Conservation (phyloP, 768 basidiomycete genomes). For the Auricularia sp. region DNA sequence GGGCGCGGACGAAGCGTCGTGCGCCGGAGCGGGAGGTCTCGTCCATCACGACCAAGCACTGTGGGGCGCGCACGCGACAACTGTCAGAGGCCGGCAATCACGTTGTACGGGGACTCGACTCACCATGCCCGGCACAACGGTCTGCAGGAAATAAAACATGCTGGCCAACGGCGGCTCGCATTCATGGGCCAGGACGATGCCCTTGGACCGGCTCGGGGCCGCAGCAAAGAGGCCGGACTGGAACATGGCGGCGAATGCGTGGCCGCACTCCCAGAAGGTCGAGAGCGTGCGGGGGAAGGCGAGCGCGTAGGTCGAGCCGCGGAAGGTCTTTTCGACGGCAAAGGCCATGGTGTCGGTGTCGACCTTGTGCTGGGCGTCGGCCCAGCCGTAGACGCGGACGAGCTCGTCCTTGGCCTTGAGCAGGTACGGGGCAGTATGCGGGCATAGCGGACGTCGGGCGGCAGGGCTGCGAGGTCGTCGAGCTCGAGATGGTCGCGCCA, state of each 20-base stretch:
- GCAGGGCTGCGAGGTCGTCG: background rate
- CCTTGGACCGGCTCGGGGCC: background rate
- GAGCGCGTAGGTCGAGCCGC: background rate
- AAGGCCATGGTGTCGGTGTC: background rate
- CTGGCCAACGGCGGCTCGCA: background rate
- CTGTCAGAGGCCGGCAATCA: background rate
- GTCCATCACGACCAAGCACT: constrained; percentile 1
- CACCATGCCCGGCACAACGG: constrained; percentile 1
- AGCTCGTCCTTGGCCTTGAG: background rate
- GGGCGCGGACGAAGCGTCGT: background rate
- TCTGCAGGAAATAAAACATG: constrained; percentile 1
- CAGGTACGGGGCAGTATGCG: background rate
- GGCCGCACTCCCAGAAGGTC: background rate
- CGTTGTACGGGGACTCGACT: background rate
- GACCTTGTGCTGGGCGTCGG: background rate
- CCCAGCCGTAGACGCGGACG: background rate
- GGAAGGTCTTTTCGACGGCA: background rate
- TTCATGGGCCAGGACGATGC: background rate
- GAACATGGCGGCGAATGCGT: background rate
- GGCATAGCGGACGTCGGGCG: background rate
- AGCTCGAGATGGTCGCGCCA: background rate
- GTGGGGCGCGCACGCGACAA: background rate
- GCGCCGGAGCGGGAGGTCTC: background rate
- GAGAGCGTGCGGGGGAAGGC: background rate
- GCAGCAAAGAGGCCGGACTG: background rate